Evolutionary conservation across 2,329 filamentous ascomycete species (phyloP).

Genomic region (Xylaria multiplex): DNA sequence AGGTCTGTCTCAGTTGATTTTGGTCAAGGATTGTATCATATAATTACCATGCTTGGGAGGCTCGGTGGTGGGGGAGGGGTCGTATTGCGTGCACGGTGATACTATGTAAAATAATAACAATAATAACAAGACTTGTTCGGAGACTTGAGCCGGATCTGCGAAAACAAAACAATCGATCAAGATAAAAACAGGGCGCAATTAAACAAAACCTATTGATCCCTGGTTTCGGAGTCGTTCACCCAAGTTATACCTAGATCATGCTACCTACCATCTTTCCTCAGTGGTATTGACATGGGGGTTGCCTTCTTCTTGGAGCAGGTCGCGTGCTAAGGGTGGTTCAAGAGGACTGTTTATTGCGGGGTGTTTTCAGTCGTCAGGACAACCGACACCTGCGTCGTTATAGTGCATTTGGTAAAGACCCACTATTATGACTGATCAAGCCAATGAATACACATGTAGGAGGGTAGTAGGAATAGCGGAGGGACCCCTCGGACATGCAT

Average conservation of each 20-base stretch:
- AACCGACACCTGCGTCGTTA: slow-evolving; percentile 8
- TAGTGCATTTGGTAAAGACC: background rate
- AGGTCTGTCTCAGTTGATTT: slow-evolving; percentile 18
- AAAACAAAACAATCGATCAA: slow-evolving; percentile 4
- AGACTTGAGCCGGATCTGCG: slow-evolving; percentile 27
- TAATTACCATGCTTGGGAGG: background rate
- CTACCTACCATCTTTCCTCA: background rate
- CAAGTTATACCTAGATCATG: too few relatives aligned
- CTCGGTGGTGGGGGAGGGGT: slow-evolving; percentile 1
- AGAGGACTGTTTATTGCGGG: slow-evolving; percentile 32
- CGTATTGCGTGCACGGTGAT: background rate
- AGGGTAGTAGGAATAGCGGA: too few relatives aligned
- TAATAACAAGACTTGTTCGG: slow-evolving; percentile 6
- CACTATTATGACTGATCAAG: background rate
- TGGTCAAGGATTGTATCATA: background rate
- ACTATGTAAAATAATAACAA: background rate
- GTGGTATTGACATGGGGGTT: slow-evolving; percentile 5
- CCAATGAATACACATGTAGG: background rate
- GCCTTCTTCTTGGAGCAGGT: slow-evolving; percentile 35
- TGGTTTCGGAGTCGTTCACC: background rate
- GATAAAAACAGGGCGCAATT: slow-evolving; percentile 8
- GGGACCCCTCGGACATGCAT: too few relatives aligned
- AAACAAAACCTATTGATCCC: slow-evolving; percentile 3
- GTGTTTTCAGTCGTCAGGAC: slow-evolving; percentile 31
- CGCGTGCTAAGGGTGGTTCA: slow-evolving; percentile 5